phyloP scores from a whole-genome alignment of 768 basidiomycete species.

The Agaricus bisporus region DNA sequence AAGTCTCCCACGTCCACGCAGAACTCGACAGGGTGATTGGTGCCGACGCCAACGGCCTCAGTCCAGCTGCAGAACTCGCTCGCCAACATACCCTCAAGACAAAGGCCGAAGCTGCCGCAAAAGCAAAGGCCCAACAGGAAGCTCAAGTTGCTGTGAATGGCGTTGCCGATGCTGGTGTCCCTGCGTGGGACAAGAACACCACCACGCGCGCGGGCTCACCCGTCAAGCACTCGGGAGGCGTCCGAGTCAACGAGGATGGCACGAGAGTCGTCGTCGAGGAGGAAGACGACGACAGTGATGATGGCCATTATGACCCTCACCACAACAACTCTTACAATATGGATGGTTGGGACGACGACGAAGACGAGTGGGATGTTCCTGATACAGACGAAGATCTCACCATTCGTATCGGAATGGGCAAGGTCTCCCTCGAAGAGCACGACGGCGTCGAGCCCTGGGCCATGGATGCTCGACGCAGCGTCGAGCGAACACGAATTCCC shows the following conservation, averaged over 20 bases:
- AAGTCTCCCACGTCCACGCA: slow-evolving; percentile 76
- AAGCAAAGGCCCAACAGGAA: slow-evolving; percentile 51
- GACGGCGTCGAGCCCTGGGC: slow-evolving; percentile 64
- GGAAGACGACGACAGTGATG: slow-evolving; percentile 58
- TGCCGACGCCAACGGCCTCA: slow-evolving; percentile 67
- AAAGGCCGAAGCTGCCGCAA: slow-evolving; percentile 73
- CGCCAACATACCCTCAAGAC: slow-evolving; percentile 88
- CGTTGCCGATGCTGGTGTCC: slow-evolving; percentile 27
- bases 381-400: slow-evolving; percentile 71
- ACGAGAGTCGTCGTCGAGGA: slow-evolving; percentile 62
- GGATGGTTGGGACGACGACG: slow-evolving; percentile 76
- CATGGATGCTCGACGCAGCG: slow-evolving; percentile 60
- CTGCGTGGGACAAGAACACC: slow-evolving; percentile 83
- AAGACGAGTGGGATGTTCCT: slow-evolving; percentile 61
- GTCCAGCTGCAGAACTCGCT: slow-evolving; percentile 86
- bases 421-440: slow-evolving; percentile 37
- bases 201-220: slow-evolving; percentile 49
- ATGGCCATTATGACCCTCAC: slow-evolving; percentile 40
- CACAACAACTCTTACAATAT: slow-evolving; percentile 37
- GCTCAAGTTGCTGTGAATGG: slow-evolving; percentile 30
- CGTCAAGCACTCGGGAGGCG: slow-evolving; percentile 30
- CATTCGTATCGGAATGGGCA: slow-evolving; percentile 56
- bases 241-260: slow-evolving; percentile 59
- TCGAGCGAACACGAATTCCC: slow-evolving; percentile 61
- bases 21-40: slow-evolving; percentile 61